phyloP scores from a whole-genome alignment of 345 rosid species.

The Murraya koenigii region DNA sequence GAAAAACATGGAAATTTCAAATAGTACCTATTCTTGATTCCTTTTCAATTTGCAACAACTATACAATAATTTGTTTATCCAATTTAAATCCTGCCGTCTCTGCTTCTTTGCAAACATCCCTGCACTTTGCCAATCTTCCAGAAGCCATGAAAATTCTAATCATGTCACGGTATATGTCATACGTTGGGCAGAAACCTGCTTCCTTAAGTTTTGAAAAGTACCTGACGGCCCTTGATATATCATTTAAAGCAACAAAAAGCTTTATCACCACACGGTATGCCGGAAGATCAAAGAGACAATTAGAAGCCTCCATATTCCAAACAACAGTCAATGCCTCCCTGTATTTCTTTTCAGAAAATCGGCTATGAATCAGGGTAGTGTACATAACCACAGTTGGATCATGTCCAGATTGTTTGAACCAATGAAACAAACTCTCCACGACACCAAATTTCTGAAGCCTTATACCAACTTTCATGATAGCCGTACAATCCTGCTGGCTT shows the following conservation, averaged over 20 bases:
- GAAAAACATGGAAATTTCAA: background rate
- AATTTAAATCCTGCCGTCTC: constrained; percentile 73
- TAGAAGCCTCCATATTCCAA: constrained; percentile 84
- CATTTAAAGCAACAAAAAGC: constrained; percentile 71
- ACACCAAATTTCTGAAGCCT: constrained; percentile 53
- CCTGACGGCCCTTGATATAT: constrained; percentile 66
- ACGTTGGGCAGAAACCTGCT: constrained; percentile 77
- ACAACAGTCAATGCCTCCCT: constrained; percentile 78
- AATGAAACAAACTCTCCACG: constrained; percentile 59
- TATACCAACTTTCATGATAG: constrained; percentile 77
- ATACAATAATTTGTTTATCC: constrained; percentile 33
- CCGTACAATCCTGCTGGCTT: constrained; percentile 75
- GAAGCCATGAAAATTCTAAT: constrained; percentile 44
- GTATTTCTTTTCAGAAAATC: constrained; percentile 50
- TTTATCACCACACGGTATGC: constrained; percentile 80
- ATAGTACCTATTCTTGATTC: constrained; percentile 20
- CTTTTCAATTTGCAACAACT: constrained; percentile 40
- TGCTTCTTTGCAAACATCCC: constrained; percentile 64
- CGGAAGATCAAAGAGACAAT: constrained; percentile 75
- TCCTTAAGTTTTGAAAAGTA: constrained; percentile 81
- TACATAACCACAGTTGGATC: constrained; percentile 74
- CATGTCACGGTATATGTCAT: constrained; percentile 60
- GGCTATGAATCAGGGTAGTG: constrained; percentile 79
- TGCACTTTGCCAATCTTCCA: constrained; percentile 70
- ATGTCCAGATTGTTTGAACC: constrained; percentile 60